Percentiles rank a stretch among this genome's conserved stretches.
Evolutionary conservation across 2,329 filamentous ascomycete species (phyloP).

Genomic region (Ascosphaera apis): DNA sequence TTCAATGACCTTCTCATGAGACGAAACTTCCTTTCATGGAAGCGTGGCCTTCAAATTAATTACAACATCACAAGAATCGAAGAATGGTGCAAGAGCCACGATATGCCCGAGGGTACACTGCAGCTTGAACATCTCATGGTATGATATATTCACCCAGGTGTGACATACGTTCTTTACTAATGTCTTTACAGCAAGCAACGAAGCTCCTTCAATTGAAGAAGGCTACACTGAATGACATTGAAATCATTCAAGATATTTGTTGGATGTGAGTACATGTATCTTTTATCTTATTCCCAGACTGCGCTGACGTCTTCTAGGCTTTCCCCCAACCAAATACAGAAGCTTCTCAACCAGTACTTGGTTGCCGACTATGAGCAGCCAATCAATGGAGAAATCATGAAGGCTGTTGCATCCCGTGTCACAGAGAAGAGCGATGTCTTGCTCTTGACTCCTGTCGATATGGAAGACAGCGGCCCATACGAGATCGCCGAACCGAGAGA

Average conservation of each 20-base stretch:
- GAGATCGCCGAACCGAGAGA: conserved; percentile 93
- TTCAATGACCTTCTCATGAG: conserved; percentile 98
- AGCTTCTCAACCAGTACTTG: conserved; percentile 93
- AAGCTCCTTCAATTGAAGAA: conserved; percentile 98
- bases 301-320: conserved; percentile 33
- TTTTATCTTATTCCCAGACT: neutral
- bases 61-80: conserved; percentile 99
- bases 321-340: conserved; percentile 96
- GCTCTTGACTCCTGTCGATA: conserved; percentile 80
- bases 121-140: conserved; percentile 97
- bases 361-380: conserved; percentile 98
- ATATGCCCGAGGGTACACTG: conserved; percentile 94
- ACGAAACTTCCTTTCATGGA: conserved; percentile 97
- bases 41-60: conserved; percentile 96
- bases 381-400: conserved; percentile 99
- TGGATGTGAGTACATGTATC: conserved; percentile 57
- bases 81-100: conserved; percentile 99
- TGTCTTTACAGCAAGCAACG: conserved; percentile 53
- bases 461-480: conserved; percentile 97
- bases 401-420: conserved; percentile 86
- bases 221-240: conserved; percentile 93
- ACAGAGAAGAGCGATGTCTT: conserved; percentile 97
- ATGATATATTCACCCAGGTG: conserved; percentile 11
- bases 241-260: conserved; percentile 99
- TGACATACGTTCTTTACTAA: conserved; percentile 3